Base-by-base conservation (phyloP, 2,329 filamentous ascomycete species). In the Cytospora piceicola region DNA sequence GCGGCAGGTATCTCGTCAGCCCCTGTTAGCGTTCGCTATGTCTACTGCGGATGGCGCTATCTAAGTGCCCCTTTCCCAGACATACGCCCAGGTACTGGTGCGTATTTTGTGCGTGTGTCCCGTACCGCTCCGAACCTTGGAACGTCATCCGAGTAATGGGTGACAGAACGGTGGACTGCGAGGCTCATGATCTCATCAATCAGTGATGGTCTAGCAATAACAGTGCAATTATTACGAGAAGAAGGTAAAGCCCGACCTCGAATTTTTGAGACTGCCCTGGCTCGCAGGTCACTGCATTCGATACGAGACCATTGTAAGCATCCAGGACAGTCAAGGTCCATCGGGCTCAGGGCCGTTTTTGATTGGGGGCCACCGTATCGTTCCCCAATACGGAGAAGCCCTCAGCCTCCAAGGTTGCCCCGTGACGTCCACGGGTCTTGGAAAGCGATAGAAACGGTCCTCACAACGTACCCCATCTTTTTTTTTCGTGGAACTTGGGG, bases 21-120 rank as follows among this genome's bases (percentile, higher is more conserved):
- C 32, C 42, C 20, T 67, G 65, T 67, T 67, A 67, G 65, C 65
- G 61, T 58, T 64, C 36, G 52, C 62, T 58, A 53, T 64, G 55
- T 49, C 55, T 9, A 51, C 34, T 30, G 55, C 56, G 42, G 51
- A 42, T 30, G 52, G n/a, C 64, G 54, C 64, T 54, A 67, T 61
- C 66, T 58, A 61, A 67, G 52, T 62, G 54, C 56, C 52, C 42
- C 63, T 61, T 52, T 49, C 62, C 54, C 30, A 64, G 51, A 42
- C 34, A 56, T 36, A 32, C 52, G 55, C 49, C 57, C 29, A 54
- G n/a, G 61, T 54, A 54, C 52, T 55, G 54, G 30, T n/a, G n/a
- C n/a, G 46, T 49, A 49, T n/a, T 49, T 15, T 36, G 34, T 36
- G 34, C 15, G 9, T 20, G n/a, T 22, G 14, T 49, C 4, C 11